Evolutionary conservation across 2,329 filamentous ascomycete species (phyloP), one percentile per base, ranked within the genome.

Genomic region (Graphilbum sp.): DNA sequence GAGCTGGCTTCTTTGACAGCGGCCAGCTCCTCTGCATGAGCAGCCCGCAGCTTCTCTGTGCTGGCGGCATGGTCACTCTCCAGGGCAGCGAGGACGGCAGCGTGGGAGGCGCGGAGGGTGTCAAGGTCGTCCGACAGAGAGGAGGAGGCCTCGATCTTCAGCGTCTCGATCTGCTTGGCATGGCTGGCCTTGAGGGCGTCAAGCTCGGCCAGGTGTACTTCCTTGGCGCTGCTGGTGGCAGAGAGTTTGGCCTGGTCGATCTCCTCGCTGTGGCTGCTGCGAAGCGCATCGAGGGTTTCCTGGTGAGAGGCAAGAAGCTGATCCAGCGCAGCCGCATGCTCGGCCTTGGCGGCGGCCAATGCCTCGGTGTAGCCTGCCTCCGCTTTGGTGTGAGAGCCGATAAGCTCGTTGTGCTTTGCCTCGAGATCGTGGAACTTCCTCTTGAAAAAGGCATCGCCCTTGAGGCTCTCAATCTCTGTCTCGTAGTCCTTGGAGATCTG

Each of bases 371-470:
- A 62, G 19, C 45, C 50, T 32, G 61, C 16, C 10, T 52, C 40
- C 21, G 56, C 55, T 29, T 61, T 23, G 18, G 40, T 20, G 32
- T 44, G 44, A 3, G 41, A 41, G 29, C 41, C 39, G 7, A 33
- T 21, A 6, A 69, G 58, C 46, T 72, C 68, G 11, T 59, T 60
- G 52, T 77, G 67, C 52, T 75, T 65, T 5, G 52, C 53, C 50
- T 76, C 70, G 6, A 79, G 62, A 29, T 72, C 68, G 41, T 74
- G 64, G 43, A 70, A 77, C 53, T 75, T 72, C 45, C 68, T 67
- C 57, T 74, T 75, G 55, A 75, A 74, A 51, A 69, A 69, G 13
- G 73, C 72, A 44, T 78, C 72, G 18, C 71, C 72, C 40, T 67
- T 66, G 15, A 77, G 64, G 41, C 67, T 67, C 49, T 77, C 72